phyloP scores from a whole-genome alignment of 78 protist species.

The Tieghemostelium lacteum region DNA sequence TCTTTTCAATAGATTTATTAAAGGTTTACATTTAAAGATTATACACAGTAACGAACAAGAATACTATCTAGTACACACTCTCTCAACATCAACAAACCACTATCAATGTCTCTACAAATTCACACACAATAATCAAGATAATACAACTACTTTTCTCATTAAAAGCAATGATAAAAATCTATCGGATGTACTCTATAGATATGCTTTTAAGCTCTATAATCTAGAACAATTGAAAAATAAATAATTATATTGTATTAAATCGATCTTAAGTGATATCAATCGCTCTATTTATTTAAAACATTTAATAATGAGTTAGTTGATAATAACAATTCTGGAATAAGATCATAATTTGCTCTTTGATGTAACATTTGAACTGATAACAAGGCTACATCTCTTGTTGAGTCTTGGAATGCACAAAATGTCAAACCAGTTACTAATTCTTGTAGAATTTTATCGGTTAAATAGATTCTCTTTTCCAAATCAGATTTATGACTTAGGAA shows the following conservation, averaged over 20 bases:
- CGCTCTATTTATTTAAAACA: no score
- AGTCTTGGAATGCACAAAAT: constrained; percentile 67
- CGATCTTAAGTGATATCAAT: not conserved
- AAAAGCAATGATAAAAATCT: constrained; percentile 16
- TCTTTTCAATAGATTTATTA: no score
- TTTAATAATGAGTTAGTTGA: constrained; percentile 32
- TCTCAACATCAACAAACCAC: no score
- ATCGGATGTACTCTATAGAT: constrained; percentile 7
- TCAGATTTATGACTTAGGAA: not conserved
- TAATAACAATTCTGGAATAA: constrained; percentile 55
- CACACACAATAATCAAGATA: no score
- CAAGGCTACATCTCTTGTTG: constrained; percentile 36
- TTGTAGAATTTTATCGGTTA: constrained; percentile 23
- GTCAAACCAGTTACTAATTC: constrained; percentile 43
- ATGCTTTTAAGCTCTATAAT: constrained; percentile 15
- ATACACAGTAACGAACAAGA: no score
- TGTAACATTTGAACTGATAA: constrained; percentile 24
- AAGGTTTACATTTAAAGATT: no score
- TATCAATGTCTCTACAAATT: no score
- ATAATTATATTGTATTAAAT: no score
- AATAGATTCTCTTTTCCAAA: constrained; percentile 28
- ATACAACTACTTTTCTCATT: not conserved
- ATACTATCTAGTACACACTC: no score
- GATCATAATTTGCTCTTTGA: constrained; percentile 52
- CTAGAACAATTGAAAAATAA: not conserved